Conservation (phyloP, 805 yeast genomes). For the Ogataea henricii region DNA sequence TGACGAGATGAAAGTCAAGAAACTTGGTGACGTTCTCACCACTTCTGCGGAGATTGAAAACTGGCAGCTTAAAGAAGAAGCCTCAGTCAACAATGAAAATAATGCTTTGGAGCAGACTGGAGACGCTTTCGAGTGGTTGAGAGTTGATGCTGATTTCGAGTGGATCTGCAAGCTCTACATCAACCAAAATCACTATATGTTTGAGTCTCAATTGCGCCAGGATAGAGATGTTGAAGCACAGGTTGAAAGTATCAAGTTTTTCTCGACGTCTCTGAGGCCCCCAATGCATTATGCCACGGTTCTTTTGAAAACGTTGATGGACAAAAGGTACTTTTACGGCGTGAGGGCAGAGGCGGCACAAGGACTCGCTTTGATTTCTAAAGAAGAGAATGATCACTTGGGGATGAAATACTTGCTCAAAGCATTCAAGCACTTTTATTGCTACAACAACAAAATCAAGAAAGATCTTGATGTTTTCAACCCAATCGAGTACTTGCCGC, state of each 20-base stretch:
- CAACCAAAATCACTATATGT: slow-evolving; percentile 94
- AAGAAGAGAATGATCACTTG: slow-evolving; percentile 57
- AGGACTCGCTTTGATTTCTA: slow-evolving; percentile 72
- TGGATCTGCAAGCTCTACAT: slow-evolving; percentile 87
- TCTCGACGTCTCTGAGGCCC: slow-evolving; percentile 61
- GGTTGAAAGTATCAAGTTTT: slow-evolving; percentile 74
- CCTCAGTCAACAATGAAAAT: slow-evolving; percentile 60
- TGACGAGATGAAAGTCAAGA: slow-evolving; percentile 38
- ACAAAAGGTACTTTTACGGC: slow-evolving; percentile 83
- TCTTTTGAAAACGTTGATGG: slow-evolving; percentile 78
- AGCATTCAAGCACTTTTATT: slow-evolving; percentile 68
- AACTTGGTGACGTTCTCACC: slow-evolving; percentile 77
- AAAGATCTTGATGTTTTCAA: slow-evolving; percentile 30
- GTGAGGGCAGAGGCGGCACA: slow-evolving; percentile 83
- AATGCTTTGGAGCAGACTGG: slow-evolving; percentile 38
- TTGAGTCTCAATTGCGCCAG: slow-evolving; percentile 86
- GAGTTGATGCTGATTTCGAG: slow-evolving; percentile 97
- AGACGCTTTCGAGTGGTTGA: slow-evolving; percentile 96
- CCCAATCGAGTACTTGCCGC: slow-evolving; percentile 56
- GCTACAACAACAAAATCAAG: slow-evolving; percentile 55
- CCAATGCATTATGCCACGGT: slow-evolving; percentile 70
- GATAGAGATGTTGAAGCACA: slow-evolving; percentile 98
- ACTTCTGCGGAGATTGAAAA: slow-evolving; percentile 57
- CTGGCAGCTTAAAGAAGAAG: slow-evolving; percentile 67
- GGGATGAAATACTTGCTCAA: slow-evolving; percentile 74